phyloP scores from a whole-genome alignment of 805 yeast genomes.

The Wickerhamomyces alni region DNA sequence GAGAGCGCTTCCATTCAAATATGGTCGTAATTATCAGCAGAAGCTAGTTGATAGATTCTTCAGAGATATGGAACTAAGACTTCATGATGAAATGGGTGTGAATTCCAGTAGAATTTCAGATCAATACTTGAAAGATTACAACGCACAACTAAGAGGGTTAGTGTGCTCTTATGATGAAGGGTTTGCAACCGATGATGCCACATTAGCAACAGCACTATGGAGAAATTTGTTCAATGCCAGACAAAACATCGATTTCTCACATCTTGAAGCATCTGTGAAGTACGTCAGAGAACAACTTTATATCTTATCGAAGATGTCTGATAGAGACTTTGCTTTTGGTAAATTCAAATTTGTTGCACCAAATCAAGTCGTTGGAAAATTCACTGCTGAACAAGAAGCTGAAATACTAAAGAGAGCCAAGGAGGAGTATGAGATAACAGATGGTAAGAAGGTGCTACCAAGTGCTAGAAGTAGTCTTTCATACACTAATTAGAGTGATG shows the following conservation, averaged over 20 bases:
- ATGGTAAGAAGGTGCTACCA: conserved; percentile 42
- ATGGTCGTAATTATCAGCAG: conserved; percentile 87
- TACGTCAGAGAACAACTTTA: conserved; percentile 87
- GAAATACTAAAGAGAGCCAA: conserved; percentile 45
- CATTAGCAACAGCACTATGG: conserved; percentile 77
- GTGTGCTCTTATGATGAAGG: conserved; percentile 93
- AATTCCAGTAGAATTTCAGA: conserved; percentile 76
- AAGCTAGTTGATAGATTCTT: conserved; percentile 85
- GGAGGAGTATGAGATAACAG: conserved; percentile 38
- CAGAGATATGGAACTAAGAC: conserved; percentile 80
- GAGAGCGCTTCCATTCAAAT: conserved; percentile 92
- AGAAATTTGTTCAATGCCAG: conserved; percentile 89
- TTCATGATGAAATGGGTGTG: conserved; percentile 83
- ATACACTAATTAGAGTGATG: conserved; percentile 37
- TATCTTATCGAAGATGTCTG: conserved; percentile 78
- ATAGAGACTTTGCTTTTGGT: conserved; percentile 91
- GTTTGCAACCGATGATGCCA: conserved; percentile 68
- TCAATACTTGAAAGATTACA: conserved; percentile 82
- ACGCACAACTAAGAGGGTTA: conserved; percentile 83
- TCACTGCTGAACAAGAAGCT: conserved; percentile 59
- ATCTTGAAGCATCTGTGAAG: conserved; percentile 83
- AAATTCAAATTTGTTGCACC: conserved; percentile 82
- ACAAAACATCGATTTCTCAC: conserved; percentile 71
- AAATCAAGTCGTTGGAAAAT: conserved; percentile 65
- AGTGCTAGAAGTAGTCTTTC: conserved; percentile 51